Base-by-base conservation (phyloP, 2,329 filamentous ascomycete genomes). In the Ophiocordyceps unilateralis region DNA sequence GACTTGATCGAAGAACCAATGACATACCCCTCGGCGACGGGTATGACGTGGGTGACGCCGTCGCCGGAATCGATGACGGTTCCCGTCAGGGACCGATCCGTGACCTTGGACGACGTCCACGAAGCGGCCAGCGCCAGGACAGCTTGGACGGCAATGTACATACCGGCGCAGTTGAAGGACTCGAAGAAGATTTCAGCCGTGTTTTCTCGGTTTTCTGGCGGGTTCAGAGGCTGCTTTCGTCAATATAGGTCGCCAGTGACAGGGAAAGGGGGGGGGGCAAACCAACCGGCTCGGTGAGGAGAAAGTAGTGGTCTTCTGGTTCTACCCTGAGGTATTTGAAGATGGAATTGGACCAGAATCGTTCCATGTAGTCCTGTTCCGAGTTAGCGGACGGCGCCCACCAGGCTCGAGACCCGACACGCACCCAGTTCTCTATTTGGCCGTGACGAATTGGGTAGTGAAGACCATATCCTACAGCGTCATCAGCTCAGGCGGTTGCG, bases 101-200 rank as follows among this genome's bases (percentile, higher is more conserved):
- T 88, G 15, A 96, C 89, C 69, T 96, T 98, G 43, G 88, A 93
- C 41, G 88, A 95, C 23, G 91, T 98, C 91, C 91, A 98, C 9
- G 91, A 96, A 19, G 93, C 91, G 39, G 91, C 91, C 39, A 98
- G 76, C 15, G 93, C 91, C 44, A 98, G 80, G 20, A 98, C 91
- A 26, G 91, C 91, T 66, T 98, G 91, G 14, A 98, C 91, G 40
- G 91, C 91, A 60, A 98, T 98, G 66, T 98, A 98, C 50, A 98
- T 80, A 66, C 91, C 91, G 45, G 91, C 89, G 63, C 91, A 96
- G 68, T 98, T 98, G 73, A 98, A 98, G 4, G 91, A 96, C 61
- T 98, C 91, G 68, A 98, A 98, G 78, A 98, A 95, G 65, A 98
- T 98, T 63, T 98, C 91, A 62, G 91, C 91, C 22, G 91, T 96